These are phyloP conservation scores for Ustilago esculenta DNA, from an alignment of 1,284 basidiomycete genomes.

Conservation along the genomic window DNA sequence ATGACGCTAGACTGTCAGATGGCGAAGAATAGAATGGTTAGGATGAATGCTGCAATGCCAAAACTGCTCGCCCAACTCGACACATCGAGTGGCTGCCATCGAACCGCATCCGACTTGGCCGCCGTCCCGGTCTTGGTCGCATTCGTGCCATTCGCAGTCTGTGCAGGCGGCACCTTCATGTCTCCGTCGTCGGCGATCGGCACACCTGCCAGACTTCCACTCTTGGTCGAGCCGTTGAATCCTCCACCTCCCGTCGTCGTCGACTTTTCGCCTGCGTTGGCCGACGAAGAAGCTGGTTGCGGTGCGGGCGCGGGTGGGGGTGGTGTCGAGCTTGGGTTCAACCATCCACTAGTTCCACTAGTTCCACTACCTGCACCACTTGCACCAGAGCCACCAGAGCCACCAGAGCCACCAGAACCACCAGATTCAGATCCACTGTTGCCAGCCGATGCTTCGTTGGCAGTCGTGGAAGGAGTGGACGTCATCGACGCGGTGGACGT, in stretches of 20 bases:
- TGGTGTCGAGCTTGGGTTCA: conserved; percentile 17
- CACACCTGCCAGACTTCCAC: conserved; percentile 1
- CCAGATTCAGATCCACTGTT: too few species aligned
- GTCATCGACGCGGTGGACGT: background rate
- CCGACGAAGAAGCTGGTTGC: too few species aligned
- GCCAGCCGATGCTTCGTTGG: too few species aligned
- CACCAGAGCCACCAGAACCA: too few species aligned
- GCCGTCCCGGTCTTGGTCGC: background rate
- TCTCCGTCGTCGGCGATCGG: conserved; percentile 18
- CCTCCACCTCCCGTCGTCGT: too few species aligned
- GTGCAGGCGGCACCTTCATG: background rate
- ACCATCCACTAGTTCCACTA: conserved; percentile 6
- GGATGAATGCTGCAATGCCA: background rate
- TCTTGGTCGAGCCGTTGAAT: background rate
- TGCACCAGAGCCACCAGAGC: too few species aligned
- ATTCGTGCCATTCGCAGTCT: background rate
- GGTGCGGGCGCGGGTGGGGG: background rate
- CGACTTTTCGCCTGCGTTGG: too few species aligned
- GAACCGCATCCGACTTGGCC: background rate
- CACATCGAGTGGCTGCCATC: too few species aligned
- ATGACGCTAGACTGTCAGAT: background rate
- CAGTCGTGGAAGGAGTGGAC: background rate
- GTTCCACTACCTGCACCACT: too few species aligned
- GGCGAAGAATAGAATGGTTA: conserved; percentile 9
- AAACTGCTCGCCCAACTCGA: background rate